Conservation (phyloP, 352 stramenopile species). For the Pythium coloratum region DNA sequence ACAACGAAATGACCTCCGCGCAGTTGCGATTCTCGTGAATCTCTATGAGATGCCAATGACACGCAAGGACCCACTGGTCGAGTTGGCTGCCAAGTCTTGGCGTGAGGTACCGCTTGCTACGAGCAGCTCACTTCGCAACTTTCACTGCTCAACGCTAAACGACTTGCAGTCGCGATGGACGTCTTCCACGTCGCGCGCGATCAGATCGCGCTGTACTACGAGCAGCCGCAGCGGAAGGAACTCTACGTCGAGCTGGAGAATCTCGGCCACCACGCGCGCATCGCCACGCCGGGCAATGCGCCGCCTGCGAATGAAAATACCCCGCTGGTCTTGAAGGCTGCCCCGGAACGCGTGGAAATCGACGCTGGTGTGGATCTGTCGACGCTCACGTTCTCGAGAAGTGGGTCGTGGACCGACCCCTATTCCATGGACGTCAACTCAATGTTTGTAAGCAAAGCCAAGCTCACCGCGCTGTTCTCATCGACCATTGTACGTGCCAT, state of each 20-base stretch:
- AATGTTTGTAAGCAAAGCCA: not conserved
- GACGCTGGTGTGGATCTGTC: conserved; percentile 15
- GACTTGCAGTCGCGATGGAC: no score
- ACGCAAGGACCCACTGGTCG: no score
- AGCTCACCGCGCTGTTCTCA: conserved; percentile 6
- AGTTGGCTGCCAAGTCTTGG: no score
- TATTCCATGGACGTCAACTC: not conserved
- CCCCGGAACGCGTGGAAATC: not conserved
- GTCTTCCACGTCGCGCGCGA: no score
- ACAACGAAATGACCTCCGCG: no score
- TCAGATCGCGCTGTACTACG: no score
- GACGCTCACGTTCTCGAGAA: not conserved
- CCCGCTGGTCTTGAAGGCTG: conserved; percentile 19
- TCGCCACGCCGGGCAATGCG: not conserved
- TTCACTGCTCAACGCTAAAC: no score
- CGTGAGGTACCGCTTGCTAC: no score
- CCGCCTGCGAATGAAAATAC: conserved; percentile 6
- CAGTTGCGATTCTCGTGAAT: no score
- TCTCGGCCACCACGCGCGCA: conserved; percentile 15
- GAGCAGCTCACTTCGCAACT: no score
- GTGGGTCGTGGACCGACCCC: not conserved
- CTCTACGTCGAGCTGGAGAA: not conserved
- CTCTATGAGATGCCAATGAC: no score
- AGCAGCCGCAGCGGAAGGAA: no score
- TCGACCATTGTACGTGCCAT: conserved; percentile 39